Evolutionary conservation across 257 asterid species (phyloP).

Genomic region (Marsdenia floribunda): DNA sequence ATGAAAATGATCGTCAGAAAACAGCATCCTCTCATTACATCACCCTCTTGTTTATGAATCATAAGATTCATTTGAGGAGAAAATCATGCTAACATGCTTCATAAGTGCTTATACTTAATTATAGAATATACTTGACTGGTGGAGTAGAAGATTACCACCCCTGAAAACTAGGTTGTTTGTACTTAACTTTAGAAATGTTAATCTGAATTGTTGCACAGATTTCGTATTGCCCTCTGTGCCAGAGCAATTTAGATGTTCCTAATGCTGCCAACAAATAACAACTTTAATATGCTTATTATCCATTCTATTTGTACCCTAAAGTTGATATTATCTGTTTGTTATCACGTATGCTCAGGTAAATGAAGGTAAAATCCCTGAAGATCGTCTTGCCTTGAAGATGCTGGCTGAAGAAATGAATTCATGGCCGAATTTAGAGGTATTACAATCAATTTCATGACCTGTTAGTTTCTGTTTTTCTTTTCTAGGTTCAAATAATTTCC

Average conservation of each 20-base stretch:
- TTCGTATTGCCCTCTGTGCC: not conserved
- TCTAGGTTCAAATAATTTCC: not conserved
- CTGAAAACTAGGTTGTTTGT: too few species aligned
- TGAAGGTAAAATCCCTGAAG: constrained; percentile 73
- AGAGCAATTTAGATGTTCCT: not conserved
- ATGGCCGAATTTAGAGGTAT: constrained; percentile 95
- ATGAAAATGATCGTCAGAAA: not conserved
- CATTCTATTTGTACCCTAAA: not conserved
- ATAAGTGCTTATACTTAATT: not conserved
- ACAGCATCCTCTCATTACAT: not conserved
- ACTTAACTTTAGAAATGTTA: not conserved
- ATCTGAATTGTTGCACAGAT: not conserved
- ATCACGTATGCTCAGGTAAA: constrained; percentile 46
- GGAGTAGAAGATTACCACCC: not conserved
- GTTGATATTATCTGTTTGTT: not conserved
- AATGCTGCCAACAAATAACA: not conserved
- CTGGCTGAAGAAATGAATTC: constrained; percentile 84
- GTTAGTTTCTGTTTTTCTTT: constrained; percentile 4
- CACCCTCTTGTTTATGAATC: not conserved
- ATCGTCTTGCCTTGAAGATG: constrained; percentile 63
- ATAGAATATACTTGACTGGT: not conserved
- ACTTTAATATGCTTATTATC: not conserved
- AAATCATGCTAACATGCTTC: not conserved
- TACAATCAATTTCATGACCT: not conserved
- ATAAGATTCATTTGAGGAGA: not conserved